Conservation (phyloP, 148 eudicot species). For the Persicaria maculosa region DNA sequence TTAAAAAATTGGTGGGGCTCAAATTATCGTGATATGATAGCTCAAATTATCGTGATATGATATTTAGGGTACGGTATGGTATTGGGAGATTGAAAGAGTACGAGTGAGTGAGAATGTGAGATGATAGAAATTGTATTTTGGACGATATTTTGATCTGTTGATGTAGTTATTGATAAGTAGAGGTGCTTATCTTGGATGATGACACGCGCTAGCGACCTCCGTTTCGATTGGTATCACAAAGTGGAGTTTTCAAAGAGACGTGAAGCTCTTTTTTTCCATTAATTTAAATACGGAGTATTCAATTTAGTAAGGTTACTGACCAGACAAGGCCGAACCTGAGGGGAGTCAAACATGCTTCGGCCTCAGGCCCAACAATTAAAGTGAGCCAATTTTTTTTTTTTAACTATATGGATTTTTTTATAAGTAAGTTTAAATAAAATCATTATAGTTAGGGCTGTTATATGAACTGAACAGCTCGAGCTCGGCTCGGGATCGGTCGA, state of each 20-base stretch:
- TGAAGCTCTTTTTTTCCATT: neutral
- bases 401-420: too few relatives aligned
- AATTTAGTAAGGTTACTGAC: too few relatives aligned
- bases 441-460: too few relatives aligned
- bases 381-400: too few relatives aligned
- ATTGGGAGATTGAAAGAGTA: neutral
- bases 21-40: conserved; percentile 2
- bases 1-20: conserved; percentile 11
- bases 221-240: conserved; percentile 13
- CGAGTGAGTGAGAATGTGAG: neutral
- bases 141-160: neutral
- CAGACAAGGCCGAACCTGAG: too few relatives aligned
- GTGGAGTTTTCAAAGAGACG: conserved; percentile 24
- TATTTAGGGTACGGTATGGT: neutral
- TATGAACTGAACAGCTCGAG: too few relatives aligned
- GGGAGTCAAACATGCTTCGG: too few relatives aligned
- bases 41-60: conserved; percentile 1
- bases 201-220: conserved; percentile 3
- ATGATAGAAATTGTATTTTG: neutral
- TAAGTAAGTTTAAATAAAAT: too few relatives aligned
- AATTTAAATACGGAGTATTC: too few relatives aligned
- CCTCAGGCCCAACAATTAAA: too few relatives aligned
- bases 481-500: too few relatives aligned
- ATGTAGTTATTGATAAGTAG: neutral
- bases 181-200: neutral